A percentile compares a stretch with the other conserved stretches of the same genome.
Conservation (phyloP, 2,329 filamentous ascomycete species). For the Thielaviopsis ethacetica region DNA sequence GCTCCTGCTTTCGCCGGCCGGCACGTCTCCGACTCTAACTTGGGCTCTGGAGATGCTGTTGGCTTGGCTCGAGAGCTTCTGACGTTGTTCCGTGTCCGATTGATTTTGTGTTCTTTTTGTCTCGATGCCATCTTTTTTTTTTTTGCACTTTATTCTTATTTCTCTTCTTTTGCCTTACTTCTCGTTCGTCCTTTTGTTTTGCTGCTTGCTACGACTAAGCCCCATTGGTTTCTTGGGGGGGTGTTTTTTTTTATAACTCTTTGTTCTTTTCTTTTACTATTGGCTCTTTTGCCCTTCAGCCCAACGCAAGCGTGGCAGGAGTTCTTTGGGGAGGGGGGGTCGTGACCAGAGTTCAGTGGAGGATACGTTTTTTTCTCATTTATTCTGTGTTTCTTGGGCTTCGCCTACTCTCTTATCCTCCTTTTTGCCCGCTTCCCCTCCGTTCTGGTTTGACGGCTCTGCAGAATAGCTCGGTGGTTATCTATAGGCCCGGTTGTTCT, state of each 20-base stretch:
- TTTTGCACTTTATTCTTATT: not conserved
- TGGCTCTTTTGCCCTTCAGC: not conserved
- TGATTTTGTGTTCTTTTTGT: not conserved
- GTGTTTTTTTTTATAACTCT: constrained; percentile 1
- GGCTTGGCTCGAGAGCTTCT: not conserved
- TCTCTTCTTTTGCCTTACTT: not conserved
- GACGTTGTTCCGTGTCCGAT: not conserved
- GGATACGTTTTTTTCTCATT: not conserved
- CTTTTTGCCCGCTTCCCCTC: not conserved
- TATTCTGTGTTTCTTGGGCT: not conserved
- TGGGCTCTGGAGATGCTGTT: not conserved
- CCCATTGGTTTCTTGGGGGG: constrained; percentile 1
- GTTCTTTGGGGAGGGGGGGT: not conserved
- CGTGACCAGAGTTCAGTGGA: not conserved
- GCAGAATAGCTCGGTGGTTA: not conserved
- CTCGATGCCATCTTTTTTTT: not conserved
- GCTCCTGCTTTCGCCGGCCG: not conserved
- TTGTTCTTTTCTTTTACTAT: not conserved
- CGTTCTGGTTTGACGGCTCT: not conserved
- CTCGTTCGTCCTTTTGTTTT: not conserved
- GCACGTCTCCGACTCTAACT: not conserved
- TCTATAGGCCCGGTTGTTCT: not conserved
- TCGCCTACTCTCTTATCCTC: not conserved
- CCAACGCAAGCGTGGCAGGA: not conserved
- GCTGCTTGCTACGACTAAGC: not conserved